Conservation (phyloP, 2,329 filamentous ascomycete genomes). For the Pezizomycotina sp. region DNA sequence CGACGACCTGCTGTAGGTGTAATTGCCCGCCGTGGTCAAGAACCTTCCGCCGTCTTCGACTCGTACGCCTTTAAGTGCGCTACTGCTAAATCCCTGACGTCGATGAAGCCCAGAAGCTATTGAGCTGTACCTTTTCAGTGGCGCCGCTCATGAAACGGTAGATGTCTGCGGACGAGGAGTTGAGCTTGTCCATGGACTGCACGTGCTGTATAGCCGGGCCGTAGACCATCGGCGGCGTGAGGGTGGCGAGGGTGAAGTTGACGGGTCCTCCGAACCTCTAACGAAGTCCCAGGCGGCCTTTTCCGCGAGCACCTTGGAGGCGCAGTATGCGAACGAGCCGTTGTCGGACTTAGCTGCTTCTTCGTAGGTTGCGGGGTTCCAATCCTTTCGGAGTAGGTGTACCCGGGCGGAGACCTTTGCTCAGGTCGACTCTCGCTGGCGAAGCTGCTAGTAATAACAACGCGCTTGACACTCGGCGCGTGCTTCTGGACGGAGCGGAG, state of each 20-base stretch:
- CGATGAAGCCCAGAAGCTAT: slow-evolving; percentile 40
- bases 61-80: slow-evolving; percentile 36
- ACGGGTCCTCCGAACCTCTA: slow-evolving; percentile 34
- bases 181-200: slow-evolving; percentile 45
- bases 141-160: slow-evolving; percentile 44
- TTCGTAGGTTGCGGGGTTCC: slow-evolving; percentile 29
- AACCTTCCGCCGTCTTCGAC: slow-evolving; percentile 33
- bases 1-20: slow-evolving; percentile 2
- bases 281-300: slow-evolving; percentile 50
- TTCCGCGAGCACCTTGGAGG: slow-evolving; percentile 50
- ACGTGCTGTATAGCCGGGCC: slow-evolving; percentile 50
- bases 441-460: slow-evolving; percentile 44
- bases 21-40: slow-evolving; percentile 25
- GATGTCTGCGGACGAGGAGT: slow-evolving; percentile 56
- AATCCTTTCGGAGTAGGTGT: slow-evolving; percentile 36
- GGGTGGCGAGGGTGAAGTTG: slow-evolving; percentile 43
- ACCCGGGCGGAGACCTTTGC: slow-evolving; percentile 28
- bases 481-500: slow-evolving; percentile 50
- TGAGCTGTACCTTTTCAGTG: slow-evolving; percentile 42
- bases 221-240: slow-evolving; percentile 47
- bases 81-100: slow-evolving; percentile 37
- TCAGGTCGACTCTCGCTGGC: slow-evolving; percentile 32
- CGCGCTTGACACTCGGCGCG: slow-evolving; percentile 45
- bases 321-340: slow-evolving; percentile 30
- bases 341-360: slow-evolving; percentile 16